Evolutionary conservation across 2,329 filamentous ascomycete genomes (phyloP), one percentile per base, ranked within the genome.

Genomic region (Hypomyces rosellus): DNA sequence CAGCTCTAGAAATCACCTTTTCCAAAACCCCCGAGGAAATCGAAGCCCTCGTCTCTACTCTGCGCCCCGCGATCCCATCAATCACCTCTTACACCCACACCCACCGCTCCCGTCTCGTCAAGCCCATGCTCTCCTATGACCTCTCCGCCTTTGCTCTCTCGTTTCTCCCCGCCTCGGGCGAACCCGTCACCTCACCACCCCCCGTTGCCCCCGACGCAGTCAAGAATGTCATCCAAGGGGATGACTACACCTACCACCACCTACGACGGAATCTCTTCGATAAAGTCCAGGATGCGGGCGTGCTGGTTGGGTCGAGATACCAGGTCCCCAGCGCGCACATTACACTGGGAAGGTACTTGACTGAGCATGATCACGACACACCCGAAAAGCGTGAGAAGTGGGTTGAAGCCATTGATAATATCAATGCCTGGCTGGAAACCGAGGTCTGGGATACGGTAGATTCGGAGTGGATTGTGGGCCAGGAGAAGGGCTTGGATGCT

Each of bases 251-350:
- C 0, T 96, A 96, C 65, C 92, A 96, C 64, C 92, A 97, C 66
- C 80, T 97, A 8, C 83, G 92, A 3, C 78, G 85, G 4, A 89
- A 96, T 63, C 65, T 95, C 12, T 93, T 85, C 64, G 73, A 78
- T 45, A 71, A 81, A 22, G 78, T 81, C 3, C 71, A 74, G 42
- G 71, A 70, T 3, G 76, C 82, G 0, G 88, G 87, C 1, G 73
- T 92, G n/a, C 70, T 77, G 14, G 77, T 96, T 34, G 85, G 77
- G 18, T 88, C 87, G 47, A 77, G 92, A 51, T 97, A 96, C 65
- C 84, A 91, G 20, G 89, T 95, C 2, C 91, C 91, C 2, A 92
- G 87, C 43, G 89, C 89, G 14, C 92, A 97, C 70, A 79, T 96
- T 62, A 96, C 92, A 0, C 79, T 97, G 51, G 91, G 81, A 0